These are phyloP conservation scores for Drechslera avenae DNA, from an alignment of 2,329 filamentous ascomycete genomes.

Conservation along the genomic window DNA sequence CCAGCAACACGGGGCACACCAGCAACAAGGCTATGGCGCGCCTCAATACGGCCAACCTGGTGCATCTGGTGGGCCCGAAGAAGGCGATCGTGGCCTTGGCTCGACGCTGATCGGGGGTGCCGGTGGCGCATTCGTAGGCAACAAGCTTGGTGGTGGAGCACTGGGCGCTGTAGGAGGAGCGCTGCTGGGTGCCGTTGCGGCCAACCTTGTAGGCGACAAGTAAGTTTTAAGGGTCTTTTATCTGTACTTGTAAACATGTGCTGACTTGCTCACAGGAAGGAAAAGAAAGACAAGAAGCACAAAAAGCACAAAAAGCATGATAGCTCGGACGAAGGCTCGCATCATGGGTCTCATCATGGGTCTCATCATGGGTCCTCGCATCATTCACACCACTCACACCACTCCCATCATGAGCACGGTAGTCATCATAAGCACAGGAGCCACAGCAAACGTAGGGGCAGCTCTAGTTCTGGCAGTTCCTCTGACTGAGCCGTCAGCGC, in stretches of 20 bases:
- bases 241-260: neutral
- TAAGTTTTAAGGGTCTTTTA: constrained; percentile 20
- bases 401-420: neutral
- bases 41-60: constrained; percentile 50
- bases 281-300: constrained; percentile 41
- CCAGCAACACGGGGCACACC: constrained; percentile 29
- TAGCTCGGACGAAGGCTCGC: constrained; percentile 33
- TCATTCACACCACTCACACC: constrained; percentile 12
- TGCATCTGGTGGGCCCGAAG: constrained; percentile 39
- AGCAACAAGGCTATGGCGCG: constrained; percentile 32
- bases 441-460: constrained; percentile 39
- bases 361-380: constrained; percentile 25
- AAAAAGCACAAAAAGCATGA: constrained; percentile 48
- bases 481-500: constrained; percentile 36
- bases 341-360: constrained; percentile 30
- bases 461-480: constrained; percentile 43
- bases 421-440: constrained; percentile 32
- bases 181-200: constrained; percentile 61
- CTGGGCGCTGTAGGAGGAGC: constrained; percentile 59
- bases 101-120: constrained; percentile 60
- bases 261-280: constrained; percentile 23
- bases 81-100: constrained; percentile 63
- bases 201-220: constrained; percentile 57
- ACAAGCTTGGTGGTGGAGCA: constrained; percentile 60
- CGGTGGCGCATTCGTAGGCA: constrained; percentile 60